Evolutionary conservation across 2,329 filamentous ascomycete genomes (phyloP).

Genomic region (Chaetomium sp.): DNA sequence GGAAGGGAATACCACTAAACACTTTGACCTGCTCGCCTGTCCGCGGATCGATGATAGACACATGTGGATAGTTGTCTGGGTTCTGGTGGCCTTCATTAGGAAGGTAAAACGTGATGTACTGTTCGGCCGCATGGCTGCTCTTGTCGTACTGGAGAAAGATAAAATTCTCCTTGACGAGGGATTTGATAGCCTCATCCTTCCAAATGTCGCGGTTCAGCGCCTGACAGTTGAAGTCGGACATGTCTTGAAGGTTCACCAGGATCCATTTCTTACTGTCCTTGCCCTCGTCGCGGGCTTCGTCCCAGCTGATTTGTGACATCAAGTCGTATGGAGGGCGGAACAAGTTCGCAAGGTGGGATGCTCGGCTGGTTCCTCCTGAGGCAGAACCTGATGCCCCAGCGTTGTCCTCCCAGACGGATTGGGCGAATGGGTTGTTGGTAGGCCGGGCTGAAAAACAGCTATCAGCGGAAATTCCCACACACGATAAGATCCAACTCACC

Average conservation of each 20-base stretch:
- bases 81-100: constrained; percentile 69
- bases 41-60: constrained; percentile 91
- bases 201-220: constrained; percentile 92
- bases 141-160: constrained; percentile 95
- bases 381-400: constrained; percentile 31
- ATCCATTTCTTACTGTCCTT: constrained; percentile 93
- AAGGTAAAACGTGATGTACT: constrained; percentile 92
- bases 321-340: constrained; percentile 92
- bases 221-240: constrained; percentile 92
- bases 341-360: constrained; percentile 81
- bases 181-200: constrained; percentile 79
- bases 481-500: constrained; percentile 18
- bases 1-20: constrained; percentile 84
- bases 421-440: constrained; percentile 44
- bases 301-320: constrained; percentile 79
- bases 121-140: constrained; percentile 72
- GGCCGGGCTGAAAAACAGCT: constrained; percentile 18
- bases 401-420: constrained; percentile 45
- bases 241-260: constrained; percentile 91
- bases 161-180: constrained; percentile 88
- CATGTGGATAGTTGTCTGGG: constrained; percentile 90
- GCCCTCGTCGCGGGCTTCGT: constrained; percentile 79
- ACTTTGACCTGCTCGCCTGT: constrained; percentile 97
- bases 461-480: constrained; percentile 5
- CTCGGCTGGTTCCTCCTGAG: constrained; percentile 66